Base-by-base conservation (phyloP, 2,329 filamentous ascomycete species). In the Aspergillus sp. region DNA sequence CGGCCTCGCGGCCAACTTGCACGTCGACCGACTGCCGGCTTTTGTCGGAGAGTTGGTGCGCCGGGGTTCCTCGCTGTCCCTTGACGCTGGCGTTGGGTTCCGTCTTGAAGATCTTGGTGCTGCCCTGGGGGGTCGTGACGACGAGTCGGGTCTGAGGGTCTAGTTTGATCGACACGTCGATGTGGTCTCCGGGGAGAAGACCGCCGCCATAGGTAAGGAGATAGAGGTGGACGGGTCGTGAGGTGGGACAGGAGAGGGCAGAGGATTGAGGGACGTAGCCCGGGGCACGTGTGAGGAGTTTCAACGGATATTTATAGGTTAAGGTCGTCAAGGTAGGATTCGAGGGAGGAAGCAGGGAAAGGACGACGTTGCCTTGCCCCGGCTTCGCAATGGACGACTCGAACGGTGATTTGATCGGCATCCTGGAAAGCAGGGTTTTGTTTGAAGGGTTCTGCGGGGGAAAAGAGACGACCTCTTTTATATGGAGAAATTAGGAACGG, bases 81-180 rank as follows among this genome's bases (percentile, higher is more conserved):
- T 70, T 71, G 54, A 67, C 59, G 54, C 51, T 62, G 46, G 57
- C 65, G 36, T 56, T 65, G 22, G 68, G 65, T 16, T 52, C 85
- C 75, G 92, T 90, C 73, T 95, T 96, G 84, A 96, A 98, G 68
- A 99, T 87, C 79, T 98, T 99, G 61, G 95, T 98, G 77, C 92
- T 92, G 55, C 94, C 94, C 80, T 87, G 85, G 0, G 84, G 79
- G 0, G 81, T 83, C n/a, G 79, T 78, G 32, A 81, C 86, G 9
- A 85, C 78, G 56, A 97, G 84, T 61, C 87, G 88, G 4, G 91
- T 88, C 2, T 79, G 77, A 2, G 81, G 67, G 11, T 85, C 84
- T 52, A 96, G 81, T 10, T 84, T 82, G 62, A 96, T 84, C 20
- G 81, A 80, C 26, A 99, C 84, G 69, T 88, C 82, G 73, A 98